Conservation (phyloP, 1,139 yeast species). For the Lodderomyces orthopsilosis region DNA sequence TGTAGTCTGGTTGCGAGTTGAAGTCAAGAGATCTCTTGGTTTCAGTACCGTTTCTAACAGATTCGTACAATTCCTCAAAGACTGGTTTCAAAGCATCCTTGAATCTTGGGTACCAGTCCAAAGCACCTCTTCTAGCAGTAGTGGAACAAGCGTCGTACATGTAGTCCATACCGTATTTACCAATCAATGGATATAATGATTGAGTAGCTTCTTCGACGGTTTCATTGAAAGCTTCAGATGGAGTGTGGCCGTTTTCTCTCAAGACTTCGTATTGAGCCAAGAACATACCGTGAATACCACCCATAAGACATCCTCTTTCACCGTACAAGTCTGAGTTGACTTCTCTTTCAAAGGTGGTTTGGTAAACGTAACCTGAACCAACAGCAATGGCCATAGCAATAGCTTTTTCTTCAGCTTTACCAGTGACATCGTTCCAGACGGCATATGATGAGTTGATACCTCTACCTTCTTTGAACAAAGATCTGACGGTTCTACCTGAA, state of each 20-base stretch:
- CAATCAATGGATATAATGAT: constrained; percentile 97
- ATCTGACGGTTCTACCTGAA: constrained; percentile 99
- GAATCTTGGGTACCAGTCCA: constrained; percentile 99
- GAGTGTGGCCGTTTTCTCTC: constrained; percentile 99
- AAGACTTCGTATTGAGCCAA: constrained; percentile 99
- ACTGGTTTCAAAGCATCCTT: constrained; percentile 99
- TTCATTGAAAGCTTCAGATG: constrained; percentile 99
- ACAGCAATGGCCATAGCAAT: constrained; percentile 98
- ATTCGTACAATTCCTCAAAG: constrained; percentile 90
- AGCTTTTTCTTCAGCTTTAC: constrained; percentile 99
- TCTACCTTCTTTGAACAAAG: constrained; percentile 99
- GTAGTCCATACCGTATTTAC: constrained; percentile 99
- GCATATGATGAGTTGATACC: constrained; percentile 99
- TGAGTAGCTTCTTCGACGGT: constrained; percentile 99
- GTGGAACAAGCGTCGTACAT: constrained; percentile 99
- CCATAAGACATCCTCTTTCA: constrained; percentile 99
- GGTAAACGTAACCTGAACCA: constrained; percentile 99
- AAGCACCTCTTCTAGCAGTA: constrained; percentile 99
- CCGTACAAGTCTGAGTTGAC: constrained; percentile 99
- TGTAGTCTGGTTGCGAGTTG: constrained; percentile 97
- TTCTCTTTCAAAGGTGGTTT: constrained; percentile 98
- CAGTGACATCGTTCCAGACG: constrained; percentile 98
- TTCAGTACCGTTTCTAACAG: constrained; percentile 94
- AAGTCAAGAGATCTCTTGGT: constrained; percentile 97
- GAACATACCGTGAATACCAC: constrained; percentile 99